Base-by-base conservation (phyloP, 345 rosid genomes). In the Lepidium aucheri region DNA sequence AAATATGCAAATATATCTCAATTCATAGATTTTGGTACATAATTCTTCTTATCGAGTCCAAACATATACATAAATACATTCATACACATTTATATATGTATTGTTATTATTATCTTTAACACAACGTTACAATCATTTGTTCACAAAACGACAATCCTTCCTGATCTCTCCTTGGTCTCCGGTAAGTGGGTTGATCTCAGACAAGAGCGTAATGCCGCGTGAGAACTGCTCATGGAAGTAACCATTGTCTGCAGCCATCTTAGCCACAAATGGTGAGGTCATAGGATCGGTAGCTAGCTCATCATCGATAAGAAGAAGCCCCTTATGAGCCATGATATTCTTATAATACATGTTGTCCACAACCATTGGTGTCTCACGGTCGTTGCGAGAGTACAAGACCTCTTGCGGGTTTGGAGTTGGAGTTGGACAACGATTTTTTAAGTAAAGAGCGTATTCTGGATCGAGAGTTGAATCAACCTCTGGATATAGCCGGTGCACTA, bases 341-440 rank as follows among this genome's bases (percentile, higher is more conserved):
- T 82, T 85, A 78, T 82, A 83, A 78, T 89, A 93, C 65, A 69
- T 39, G 69, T 93, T 93, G 70, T 89, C 97, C 17, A 89, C 69
- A 63, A 83, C 66, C 95, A 93, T 89, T 0, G 98, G 95, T 0
- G 97, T 93, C 73, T 83, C 84, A 0, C 80, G 70, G 73, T 93
- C 94, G 26, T 84, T 87, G 63, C 97, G 80, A 9, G 91, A 70
- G 39, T 92, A 89, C 20, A 76, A 32, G 34, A 89, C 95, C 0
- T 63, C 82, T 1, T 65, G 64, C 6, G 91, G 89, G 39, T 82
- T 76, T 0, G 93, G 91, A 7, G 63, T 26, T 0, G 91, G 88
- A 9, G 80, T 50, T 0, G 95, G 95, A 44, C 96, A 89, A 45
- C 96, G 71, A 0, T 74, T 53, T 68, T 80, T 86, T 0, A 89